Evolutionary conservation across 768 basidiomycete genomes (phyloP), one percentile per base, ranked within the genome.

Genomic region (Suillus cothurnatus): DNA sequence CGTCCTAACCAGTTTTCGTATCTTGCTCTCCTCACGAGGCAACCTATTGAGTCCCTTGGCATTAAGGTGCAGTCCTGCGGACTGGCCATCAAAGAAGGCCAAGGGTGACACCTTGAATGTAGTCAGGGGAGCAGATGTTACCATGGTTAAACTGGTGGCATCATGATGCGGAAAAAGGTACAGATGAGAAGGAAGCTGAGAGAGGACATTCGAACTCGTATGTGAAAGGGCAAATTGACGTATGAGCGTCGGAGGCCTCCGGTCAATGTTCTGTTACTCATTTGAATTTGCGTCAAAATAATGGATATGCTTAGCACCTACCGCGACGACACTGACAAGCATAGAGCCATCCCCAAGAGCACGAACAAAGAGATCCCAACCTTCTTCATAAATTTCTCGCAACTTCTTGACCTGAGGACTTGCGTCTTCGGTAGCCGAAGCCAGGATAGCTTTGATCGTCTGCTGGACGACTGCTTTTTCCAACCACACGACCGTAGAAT

Each of bases 191-290:
- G 88, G 89, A 56, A 79, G 78, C 17, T 71, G 73, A 60, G 82
- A 79, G 49, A 90, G 77, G 19, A 82, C 72, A 14, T 78, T 78
- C 19, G 88, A 82, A 19, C 79, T 80, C 1, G 86, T 85, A 64
- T 91, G 88, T 53, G 92, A 86, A 23, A 95, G 77, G 3, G 85
- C 88, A 74, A 93, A 91, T 65, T 90, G 88, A 71, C 84, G 86
- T 34, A 94, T 80, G 4, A 95, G 81, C 3, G 92, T 94, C 11
- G 95, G 95, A 8, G 95, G 95, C 69, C 90, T 86, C 19, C 91
- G 84, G 72, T 97, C 95, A 68, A 97, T 87, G 76, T 97, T 94
- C 95, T 96, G 68, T 38, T 52, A 19, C 21, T 31, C 23, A 8
- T 38, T 60, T 26, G 19, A 47, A 43, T 39, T 43, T 55, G 34